These are phyloP conservation scores for Gypsophila paniculata DNA, from an alignment of 179 eudicot species.

Conservation along the genomic window DNA sequence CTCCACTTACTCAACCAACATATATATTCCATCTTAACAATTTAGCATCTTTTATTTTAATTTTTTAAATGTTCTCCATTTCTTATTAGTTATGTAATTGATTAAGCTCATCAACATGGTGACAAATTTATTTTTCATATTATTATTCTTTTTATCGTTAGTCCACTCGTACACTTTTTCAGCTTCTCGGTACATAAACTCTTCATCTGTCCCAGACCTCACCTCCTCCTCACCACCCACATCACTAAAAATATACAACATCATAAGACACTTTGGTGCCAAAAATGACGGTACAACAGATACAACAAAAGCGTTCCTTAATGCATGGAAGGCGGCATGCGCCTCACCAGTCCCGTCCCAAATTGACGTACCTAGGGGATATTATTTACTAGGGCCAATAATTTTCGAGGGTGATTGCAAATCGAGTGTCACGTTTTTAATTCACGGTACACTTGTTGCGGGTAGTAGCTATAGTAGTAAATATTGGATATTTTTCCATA, in stretches of 20 bases:
- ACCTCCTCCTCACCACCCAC: too few species aligned
- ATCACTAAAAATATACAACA: not conserved
- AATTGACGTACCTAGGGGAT: slow-evolving; percentile 23
- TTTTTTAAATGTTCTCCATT: too few species aligned
- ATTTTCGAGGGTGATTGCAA: slow-evolving; percentile 28
- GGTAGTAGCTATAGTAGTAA: not conserved
- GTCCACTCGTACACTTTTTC: too few species aligned
- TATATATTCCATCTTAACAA: too few species aligned
- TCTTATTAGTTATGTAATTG: too few species aligned
- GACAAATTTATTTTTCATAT: too few species aligned
- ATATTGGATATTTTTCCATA: slow-evolving; percentile 24
- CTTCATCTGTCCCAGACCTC: too few species aligned
- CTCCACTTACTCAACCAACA: too few species aligned
- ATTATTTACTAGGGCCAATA: slow-evolving; percentile 16
- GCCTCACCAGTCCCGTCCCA: not conserved
- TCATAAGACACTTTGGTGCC: slow-evolving; percentile 27
- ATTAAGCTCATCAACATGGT: too few species aligned
- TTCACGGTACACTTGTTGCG: slow-evolving; percentile 27
- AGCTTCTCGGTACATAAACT: too few species aligned
- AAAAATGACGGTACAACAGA: slow-evolving; percentile 25
- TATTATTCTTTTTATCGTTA: too few species aligned
- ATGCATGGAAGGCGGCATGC: slow-evolving; percentile 34
- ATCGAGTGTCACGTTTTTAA: slow-evolving; percentile 14
- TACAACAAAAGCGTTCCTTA: slow-evolving; percentile 21
- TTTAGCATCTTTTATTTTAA: too few species aligned